Evolutionary conservation across 345 rosid species (phyloP), one percentile per base, ranked within the genome.

Genomic region (Carallia brachiata): DNA sequence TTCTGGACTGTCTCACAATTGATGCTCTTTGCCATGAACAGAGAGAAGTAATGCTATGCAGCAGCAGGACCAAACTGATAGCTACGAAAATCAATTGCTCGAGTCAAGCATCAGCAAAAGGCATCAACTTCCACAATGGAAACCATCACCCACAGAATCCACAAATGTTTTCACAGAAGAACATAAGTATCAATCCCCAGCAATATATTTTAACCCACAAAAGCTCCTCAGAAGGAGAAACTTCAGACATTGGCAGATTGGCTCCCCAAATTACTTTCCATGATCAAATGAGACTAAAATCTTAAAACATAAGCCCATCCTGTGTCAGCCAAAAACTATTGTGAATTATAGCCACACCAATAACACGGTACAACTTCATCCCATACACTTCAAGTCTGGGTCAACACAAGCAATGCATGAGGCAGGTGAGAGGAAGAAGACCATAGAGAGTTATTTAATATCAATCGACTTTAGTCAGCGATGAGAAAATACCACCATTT

Each of bases 1-100:
- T 62, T 67, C 75, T 44, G 73, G 68, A 72, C 58, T 57, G 28
- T 66, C 80, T 67, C 58, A 67, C 31, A 63, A 36, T 65, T 48
- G 19, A 12, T 56, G 64, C 12, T 28, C 67, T 62, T 65, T 40
- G 57, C 65, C 7, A 67, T 18, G 40, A 36, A 39, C 37, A n/a
- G 52, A n/a, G 61, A 70, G 48, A 32, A 67, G 56, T 64, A 55
- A 59, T 68, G 54, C 71, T 34, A 69, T 4, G 56, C 6, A 39
- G 70, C 68, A 44, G 50, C 50, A 12, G 52, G 74, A 65, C 62
- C 50, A 44, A 63, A 63, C 27, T 19, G 27, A 28, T 63, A 44
- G 23, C 58, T 7, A 30, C 19, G 40, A 5, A 6, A 61, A 32
- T 36, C 54, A 67, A 59, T 13, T 30, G n/a, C 63, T 52, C 69